Evolutionary conservation across 306 rosid species (phyloP), one percentile per base, ranked within the genome.

Genomic region (Lathyrus aphaca): DNA sequence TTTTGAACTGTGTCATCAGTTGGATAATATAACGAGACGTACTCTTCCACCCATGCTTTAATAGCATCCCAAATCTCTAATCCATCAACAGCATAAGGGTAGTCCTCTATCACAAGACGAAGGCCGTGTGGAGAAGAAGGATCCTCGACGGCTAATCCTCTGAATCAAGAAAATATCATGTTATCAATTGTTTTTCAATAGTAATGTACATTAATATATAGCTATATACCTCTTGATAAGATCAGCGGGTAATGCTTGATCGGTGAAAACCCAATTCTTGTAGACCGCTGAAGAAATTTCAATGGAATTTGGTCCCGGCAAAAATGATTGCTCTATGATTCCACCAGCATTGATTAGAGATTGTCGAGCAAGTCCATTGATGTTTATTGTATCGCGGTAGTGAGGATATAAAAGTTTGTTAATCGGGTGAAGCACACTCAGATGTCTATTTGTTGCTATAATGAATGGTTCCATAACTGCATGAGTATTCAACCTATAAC

Each of bases 101-200:
- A 88, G 66, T 90, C 95, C 45, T 88, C 73, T n/a, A 90, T 71
- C 69, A 74, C 50, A 0, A 87, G 86, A 45, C 83, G 82, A 71
- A 90, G 83, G 10, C 95, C 96, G 2, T 86, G 80, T 0, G 86
- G 90, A 4, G 75, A 27, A 42, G 71, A 70, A 15, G 81, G 50
- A 72, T 90, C 94, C 71, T 77, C 74, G n/a, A 81, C 56, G 6
- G 90, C 92, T 80, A 86, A 54, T 69, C 95, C 97, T 74, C 95
- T 90, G 56, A 54, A 74, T 44, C 37, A 43, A 53, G 6, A 62
- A 71, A 74, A 10, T 38, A 8, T 30, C 14, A 32, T 48, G 46
- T 61, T 32, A 53, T 54, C 32, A 67, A 16, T 14, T 35, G 39
- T 35, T 35, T 35, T 35, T 7, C 39, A 35, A 35, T 7, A 6